Base-by-base conservation (phyloP, 2,329 filamentous ascomycete genomes). In the Fusarium continuum region DNA sequence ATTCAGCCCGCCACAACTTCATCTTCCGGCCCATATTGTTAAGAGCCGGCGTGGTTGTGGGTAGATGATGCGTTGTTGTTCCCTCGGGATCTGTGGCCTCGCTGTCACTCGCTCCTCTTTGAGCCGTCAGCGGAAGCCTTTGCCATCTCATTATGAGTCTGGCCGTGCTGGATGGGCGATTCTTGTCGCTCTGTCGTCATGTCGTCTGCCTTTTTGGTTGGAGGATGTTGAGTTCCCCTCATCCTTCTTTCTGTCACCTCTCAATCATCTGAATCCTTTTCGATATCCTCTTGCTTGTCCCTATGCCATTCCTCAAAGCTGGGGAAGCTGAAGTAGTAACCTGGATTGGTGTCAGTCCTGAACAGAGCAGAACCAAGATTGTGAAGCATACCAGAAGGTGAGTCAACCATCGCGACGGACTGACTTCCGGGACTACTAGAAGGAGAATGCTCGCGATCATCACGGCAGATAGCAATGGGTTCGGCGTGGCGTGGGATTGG, bases 311-410 rank as follows among this genome's bases (percentile, higher is more conserved):
- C 83, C 70, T 91, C 89, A 74, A 91, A 91, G 73, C 85, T 89
- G 14, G 89, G 89, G 72, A 91, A 91, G 78, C 88, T 91, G 71
- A 90, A 88, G 75, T 91, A 91, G 61, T 85, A 84, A 52, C 66
- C 72, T 74, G 55, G 26, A 7, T n/a, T 36, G 22, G 25, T 55
- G 59, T 71, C 32, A 70, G 66, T 83, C 69, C 77, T 76, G 45
- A 74, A 74, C 77, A 51, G 13, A 19, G 13, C 14, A 8, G n/a
- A 29, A 9, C 28, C 7, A 23, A 14, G 34, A 23, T 35, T 28
- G 31, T 20, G 25, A 57, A 26, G 26, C 55, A 32, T 63, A 72
- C 71, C 71, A 44, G 71, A 71, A 32, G 68, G 70, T 14, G 71
- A 72, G 40, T 69, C 69, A n/a, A 64, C 63, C 46, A 70, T 50